A percentile compares a stretch with the other conserved stretches of the same genome.
These are phyloP conservation scores for Daldinia caldariorum DNA, from an alignment of 495 filamentous ascomycete genomes.

Conservation along the genomic window DNA sequence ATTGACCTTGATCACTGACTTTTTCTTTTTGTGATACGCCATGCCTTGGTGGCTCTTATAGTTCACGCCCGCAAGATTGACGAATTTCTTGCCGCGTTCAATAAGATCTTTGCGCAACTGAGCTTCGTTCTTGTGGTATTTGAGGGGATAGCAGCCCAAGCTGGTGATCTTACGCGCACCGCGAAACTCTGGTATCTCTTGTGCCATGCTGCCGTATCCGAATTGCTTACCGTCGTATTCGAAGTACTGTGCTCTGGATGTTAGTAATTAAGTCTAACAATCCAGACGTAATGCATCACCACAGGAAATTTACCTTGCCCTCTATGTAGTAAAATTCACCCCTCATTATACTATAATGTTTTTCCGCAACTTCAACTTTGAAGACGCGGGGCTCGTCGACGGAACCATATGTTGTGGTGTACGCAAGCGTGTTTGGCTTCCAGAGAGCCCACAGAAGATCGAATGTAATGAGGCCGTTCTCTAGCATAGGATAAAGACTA, in stretches of 20 bases:
- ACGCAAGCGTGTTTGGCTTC: constrained; percentile 89
- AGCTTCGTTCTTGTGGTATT: constrained; percentile 81
- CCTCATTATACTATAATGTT: constrained; percentile 75
- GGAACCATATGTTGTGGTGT: constrained; percentile 81
- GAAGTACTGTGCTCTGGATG: constrained; percentile 56
- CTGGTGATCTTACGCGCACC: constrained; percentile 84
- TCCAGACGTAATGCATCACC: background rate
- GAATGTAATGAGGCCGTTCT: constrained; percentile 87
- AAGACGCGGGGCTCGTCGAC: constrained; percentile 88
- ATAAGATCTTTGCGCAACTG: constrained; percentile 72
- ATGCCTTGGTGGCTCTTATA: constrained; percentile 85
- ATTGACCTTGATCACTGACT: constrained; percentile 81
- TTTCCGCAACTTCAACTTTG: constrained; percentile 84
- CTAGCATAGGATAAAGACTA: constrained; percentile 82
- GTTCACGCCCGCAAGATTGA: constrained; percentile 80
- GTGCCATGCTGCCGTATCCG: constrained; percentile 67
- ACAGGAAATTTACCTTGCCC: constrained; percentile 66
- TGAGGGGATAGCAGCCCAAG: constrained; percentile 79
- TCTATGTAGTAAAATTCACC: constrained; percentile 85
- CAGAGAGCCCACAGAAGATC: constrained; percentile 91
- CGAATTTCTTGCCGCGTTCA: constrained; percentile 88
- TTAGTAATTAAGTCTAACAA: constrained; percentile 13
- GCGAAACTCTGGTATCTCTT: constrained; percentile 81
- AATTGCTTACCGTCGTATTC: constrained; percentile 81
- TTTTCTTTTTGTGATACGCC: constrained; percentile 87